Conservation (phyloP, 495 filamentous ascomycete genomes). For the Evansstolkia leycettana region DNA sequence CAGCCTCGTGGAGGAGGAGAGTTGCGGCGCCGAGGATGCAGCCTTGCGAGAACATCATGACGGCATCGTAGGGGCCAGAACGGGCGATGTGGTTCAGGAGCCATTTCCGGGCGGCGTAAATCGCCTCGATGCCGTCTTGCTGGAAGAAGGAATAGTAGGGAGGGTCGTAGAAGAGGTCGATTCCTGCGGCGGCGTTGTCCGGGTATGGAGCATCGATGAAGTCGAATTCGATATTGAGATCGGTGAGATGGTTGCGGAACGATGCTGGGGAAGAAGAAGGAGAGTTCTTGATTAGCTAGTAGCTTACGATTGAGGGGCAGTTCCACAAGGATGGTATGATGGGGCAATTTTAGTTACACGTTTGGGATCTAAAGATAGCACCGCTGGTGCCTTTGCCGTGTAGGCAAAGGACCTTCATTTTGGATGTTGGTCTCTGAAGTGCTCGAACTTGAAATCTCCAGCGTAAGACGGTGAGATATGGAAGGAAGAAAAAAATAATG, state of each 20-base stretch:
- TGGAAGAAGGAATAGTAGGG: conserved; percentile 40
- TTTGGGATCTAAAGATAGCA: conserved; percentile 45
- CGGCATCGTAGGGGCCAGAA: conserved; percentile 47
- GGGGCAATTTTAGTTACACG: conserved; percentile 35
- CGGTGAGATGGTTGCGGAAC: conserved; percentile 24
- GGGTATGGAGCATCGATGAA: conserved; percentile 42
- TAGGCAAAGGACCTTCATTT: conserved; percentile 49
- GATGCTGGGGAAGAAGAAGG: too few species aligned
- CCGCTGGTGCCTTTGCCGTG: conserved; percentile 52
- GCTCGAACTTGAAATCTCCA: too few species aligned
- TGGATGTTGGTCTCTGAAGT: too few species aligned
- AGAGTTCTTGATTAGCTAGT: conserved; percentile 3
- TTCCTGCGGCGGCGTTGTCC: conserved; percentile 33
- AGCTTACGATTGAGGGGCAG: conserved; percentile 16
- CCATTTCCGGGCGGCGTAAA: conserved; percentile 30
- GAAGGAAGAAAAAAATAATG: too few species aligned
- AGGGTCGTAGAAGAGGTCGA: conserved; percentile 39
- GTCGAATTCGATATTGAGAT: conserved; percentile 35
- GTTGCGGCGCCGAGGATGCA: conserved; percentile 37
- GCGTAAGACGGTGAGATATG: too few species aligned
- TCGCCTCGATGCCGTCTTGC: conserved; percentile 15
- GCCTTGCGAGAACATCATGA: conserved; percentile 50
- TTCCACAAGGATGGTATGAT: too few species aligned
- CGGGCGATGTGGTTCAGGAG: conserved; percentile 32
- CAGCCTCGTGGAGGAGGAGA: conserved; percentile 24